Evolutionary conservation across 371 early-diverging fungal species (phyloP), one percentile per base, ranked within the genome.

Genomic region (Apophysomyces variabilis): DNA sequence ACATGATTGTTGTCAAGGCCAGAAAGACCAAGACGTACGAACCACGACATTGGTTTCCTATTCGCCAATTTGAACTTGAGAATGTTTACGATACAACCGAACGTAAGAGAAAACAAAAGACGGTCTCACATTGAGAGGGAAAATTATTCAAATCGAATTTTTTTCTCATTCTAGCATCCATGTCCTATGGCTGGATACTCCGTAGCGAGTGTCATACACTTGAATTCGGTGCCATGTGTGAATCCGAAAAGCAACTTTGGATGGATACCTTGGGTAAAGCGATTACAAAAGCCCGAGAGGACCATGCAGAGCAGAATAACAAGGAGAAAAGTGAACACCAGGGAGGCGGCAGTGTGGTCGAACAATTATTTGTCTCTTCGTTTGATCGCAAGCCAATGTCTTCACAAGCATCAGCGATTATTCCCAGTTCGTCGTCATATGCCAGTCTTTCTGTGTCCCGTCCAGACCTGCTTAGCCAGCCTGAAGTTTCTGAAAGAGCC

Each of bases 31-130:
- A 76, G 9, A 65, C 66, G 13, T 87, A 84, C 61, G 84, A 86
- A 54, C 81, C 85, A 0, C 77, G 78, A 14, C 77, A 84, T 44
- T 87, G 86, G 85, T 76, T 87, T 41, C 86, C 87, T 6, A 64
- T 87, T 14, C 75, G 86, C 0, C 73, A 77, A 13, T 85, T 85
- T 71, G 80, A 79, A 1, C 59, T 83, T 12, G 70, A 71, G 13
- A 67, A 78, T 57, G 35, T 75, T 21, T 64, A 69, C 12, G 45
- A 44, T 6, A 18, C 35, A 16, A 39, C 21, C 11, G 26, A 62
- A 36, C 47, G 57, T 46, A 50, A 47, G 50, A 5, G 6, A 8
- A n/a, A 50, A 47, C 9, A 21, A 18, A 50, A 21, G 54, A 18
- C 38, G 5, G 12, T 16, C 1, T 45, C 45, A 14, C 1, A 45